A percentile compares a stretch with the other conserved stretches of the same genome.
These are phyloP conservation scores for Chlamydomonas schloesseri DNA, from an alignment of 139 green algal species.

Conservation along the genomic window DNA sequence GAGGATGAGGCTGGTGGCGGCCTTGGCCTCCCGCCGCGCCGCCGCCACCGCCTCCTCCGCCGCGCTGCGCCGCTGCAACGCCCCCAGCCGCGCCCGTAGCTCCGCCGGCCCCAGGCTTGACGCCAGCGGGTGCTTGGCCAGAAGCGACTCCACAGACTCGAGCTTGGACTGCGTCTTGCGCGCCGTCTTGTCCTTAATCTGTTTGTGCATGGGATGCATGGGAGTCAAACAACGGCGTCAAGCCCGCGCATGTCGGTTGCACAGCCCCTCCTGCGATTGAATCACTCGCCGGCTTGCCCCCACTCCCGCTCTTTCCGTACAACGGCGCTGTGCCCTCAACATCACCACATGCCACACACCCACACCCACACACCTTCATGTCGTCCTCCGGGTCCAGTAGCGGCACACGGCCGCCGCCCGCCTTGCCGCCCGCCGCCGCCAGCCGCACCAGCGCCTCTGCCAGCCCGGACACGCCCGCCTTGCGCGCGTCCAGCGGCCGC, in stretches of 20 bases:
- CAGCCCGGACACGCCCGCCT: constrained; percentile 14
- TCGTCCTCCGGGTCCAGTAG: constrained; percentile 81
- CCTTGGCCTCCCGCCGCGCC: constrained; percentile 64
- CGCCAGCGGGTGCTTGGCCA: constrained; percentile 62
- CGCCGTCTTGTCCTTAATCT: constrained; percentile 50
- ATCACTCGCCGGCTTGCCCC: too few relatives aligned
- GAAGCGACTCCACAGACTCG: constrained; percentile 67
- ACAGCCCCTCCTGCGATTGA: too few relatives aligned
- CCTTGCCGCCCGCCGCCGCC: background rate
- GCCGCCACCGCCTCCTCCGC: constrained; percentile 58
- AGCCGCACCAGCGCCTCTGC: constrained; percentile 50
- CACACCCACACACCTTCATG: constrained; percentile 64
- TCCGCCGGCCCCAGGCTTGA: background rate
- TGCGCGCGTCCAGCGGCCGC: constrained; percentile 59
- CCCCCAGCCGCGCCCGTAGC: constrained; percentile 52
- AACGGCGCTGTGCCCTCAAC: too few relatives aligned
- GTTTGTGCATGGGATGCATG: background rate
- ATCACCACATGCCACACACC: background rate
- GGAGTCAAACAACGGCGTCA: too few relatives aligned
- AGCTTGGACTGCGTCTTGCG: constrained; percentile 56
- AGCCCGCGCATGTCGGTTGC: too few relatives aligned
- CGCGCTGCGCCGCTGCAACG: constrained; percentile 57
- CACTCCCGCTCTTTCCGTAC: too few relatives aligned
- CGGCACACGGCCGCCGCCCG: constrained; percentile 40
- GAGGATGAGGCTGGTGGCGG: constrained; percentile 72